A percentile compares a stretch with the other conserved stretches of the same genome.
These are phyloP conservation scores for Pseudisothecium myosuroides DNA, from an alignment of 225 moss, liverwort and hornwort genomes.

Conservation along the genomic window DNA sequence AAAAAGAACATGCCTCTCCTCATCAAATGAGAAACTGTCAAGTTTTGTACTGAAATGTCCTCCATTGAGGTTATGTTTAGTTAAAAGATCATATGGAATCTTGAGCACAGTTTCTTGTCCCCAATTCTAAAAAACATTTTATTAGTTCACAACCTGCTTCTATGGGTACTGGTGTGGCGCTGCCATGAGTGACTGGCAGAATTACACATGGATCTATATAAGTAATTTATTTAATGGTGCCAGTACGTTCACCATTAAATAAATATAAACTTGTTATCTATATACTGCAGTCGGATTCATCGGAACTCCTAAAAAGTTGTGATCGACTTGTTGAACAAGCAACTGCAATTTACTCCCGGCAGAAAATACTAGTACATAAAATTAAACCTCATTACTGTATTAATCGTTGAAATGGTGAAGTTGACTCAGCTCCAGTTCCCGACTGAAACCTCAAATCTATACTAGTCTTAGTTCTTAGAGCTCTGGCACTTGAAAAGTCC, in stretches of 20 bases:
- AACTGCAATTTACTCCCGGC: background rate
- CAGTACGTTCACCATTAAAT: background rate
- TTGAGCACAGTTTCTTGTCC: background rate
- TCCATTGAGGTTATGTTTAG: background rate
- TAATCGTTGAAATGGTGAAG: background rate
- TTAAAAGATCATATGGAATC: background rate
- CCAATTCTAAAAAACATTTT: background rate
- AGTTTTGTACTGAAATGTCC: background rate
- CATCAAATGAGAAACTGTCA: background rate
- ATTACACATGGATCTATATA: background rate
- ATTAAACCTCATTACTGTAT: background rate
- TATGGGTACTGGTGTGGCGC: background rate
- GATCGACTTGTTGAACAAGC: too few relatives aligned
- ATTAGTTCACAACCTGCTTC: background rate
- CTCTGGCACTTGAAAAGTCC: background rate
- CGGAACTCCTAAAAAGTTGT: background rate
- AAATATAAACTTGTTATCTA: background rate
- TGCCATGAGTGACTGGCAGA: background rate
- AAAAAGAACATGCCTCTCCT: background rate
- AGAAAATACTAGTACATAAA: background rate
- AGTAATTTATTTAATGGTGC: background rate
- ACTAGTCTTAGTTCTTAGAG: too few relatives aligned
- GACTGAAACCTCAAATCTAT: background rate
- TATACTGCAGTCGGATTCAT: background rate
- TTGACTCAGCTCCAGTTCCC: background rate